Percentiles rank a stretch among this genome's conserved stretches.
Conservation (phyloP, 305 asterid species). For the Caryopteris hybrid region DNA sequence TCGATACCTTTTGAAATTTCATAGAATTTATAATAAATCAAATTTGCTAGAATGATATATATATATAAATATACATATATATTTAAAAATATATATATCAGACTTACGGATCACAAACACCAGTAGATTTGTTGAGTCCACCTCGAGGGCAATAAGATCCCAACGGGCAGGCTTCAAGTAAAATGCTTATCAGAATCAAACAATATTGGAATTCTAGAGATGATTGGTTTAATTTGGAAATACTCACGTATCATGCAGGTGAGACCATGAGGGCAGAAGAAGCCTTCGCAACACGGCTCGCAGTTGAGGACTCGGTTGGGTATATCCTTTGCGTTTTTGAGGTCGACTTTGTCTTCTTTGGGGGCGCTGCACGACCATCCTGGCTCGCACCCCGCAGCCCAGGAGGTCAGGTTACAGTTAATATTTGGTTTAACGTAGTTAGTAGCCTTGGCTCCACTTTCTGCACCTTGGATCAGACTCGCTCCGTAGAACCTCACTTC, state of each 20-base stretch:
- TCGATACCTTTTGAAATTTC: constrained; percentile 40
- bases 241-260: constrained; percentile 87
- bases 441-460: constrained; percentile 22
- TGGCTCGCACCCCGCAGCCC: constrained; percentile 77
- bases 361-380: constrained; percentile 71
- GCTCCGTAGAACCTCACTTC: constrained; percentile 54
- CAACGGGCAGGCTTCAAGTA: constrained; percentile 66
- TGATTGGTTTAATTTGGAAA: too few relatives aligned
- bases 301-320: constrained; percentile 46
- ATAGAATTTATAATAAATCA: too few relatives aligned
- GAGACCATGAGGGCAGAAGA: constrained; percentile 85
- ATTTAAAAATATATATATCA: too few relatives aligned
- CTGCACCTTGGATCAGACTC: constrained; percentile 31
- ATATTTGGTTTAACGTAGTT: constrained; percentile 51
- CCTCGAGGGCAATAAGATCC: constrained; percentile 74
- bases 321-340: constrained; percentile 42
- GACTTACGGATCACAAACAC: constrained; percentile 80
- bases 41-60: too few relatives aligned
- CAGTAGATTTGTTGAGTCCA: constrained; percentile 48
- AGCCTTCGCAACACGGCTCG: constrained; percentile 68
- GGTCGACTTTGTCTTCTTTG: constrained; percentile 32
- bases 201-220: too few relatives aligned
- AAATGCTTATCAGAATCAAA: background rate
- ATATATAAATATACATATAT: too few relatives aligned
- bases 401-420: constrained; percentile 68